phyloP scores from a whole-genome alignment of 1,284 basidiomycete genomes.

The Melampsora americana region DNA sequence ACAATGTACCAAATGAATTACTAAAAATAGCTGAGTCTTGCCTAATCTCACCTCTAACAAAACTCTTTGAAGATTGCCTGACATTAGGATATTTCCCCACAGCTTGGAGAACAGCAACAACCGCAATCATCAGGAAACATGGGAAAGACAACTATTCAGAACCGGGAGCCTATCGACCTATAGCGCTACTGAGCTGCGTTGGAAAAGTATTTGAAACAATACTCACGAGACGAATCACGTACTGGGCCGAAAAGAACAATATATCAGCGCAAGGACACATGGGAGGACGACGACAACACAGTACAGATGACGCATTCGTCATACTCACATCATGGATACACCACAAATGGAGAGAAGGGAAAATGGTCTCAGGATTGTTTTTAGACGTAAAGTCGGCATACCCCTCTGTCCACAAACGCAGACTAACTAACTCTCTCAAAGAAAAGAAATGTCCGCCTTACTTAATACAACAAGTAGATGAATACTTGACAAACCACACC shows the following conservation, averaged over 20 bases:
- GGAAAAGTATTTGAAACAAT: slow-evolving; percentile 22
- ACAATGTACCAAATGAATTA: slow-evolving; percentile 11
- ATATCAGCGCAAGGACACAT: not conserved
- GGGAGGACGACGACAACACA: not conserved
- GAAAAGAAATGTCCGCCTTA: not conserved
- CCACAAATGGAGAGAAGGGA: too few species aligned
- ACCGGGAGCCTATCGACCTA: slow-evolving; percentile 8
- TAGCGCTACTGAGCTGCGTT: not conserved
- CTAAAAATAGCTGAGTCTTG: not conserved
- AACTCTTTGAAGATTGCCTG: not conserved
- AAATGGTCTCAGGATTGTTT: too few species aligned
- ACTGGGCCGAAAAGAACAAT: not conserved
- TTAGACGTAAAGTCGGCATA: slow-evolving; percentile 21
- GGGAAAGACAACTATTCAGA: not conserved
- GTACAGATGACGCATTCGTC: too few species aligned
- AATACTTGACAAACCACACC: not conserved
- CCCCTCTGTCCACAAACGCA: slow-evolving; percentile 13
- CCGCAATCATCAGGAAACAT: slow-evolving; percentile 1
- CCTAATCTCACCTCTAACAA: slow-evolving; percentile 1
- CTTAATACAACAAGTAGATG: not conserved
- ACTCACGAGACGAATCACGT: not conserved
- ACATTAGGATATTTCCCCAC: not conserved
- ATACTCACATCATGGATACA: too few species aligned
- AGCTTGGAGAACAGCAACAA: not conserved
- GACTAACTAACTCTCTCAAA: not conserved